Evolutionary conservation across 2,329 filamentous ascomycete species (phyloP).

Genomic region (Pyrenophora seminiperda): DNA sequence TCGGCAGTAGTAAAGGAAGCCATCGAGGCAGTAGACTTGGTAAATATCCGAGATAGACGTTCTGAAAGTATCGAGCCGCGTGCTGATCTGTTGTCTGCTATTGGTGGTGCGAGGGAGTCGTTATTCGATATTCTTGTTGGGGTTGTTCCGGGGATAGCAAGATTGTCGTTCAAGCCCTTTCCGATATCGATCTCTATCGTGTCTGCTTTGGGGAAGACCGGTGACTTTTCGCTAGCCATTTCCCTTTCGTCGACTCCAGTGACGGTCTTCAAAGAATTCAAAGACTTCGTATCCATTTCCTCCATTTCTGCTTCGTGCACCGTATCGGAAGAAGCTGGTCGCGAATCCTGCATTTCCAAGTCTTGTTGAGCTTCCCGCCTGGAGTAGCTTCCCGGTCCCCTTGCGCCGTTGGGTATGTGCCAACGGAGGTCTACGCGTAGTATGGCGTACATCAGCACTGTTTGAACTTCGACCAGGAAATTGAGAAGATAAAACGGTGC

Average conservation of each 20-base stretch:
- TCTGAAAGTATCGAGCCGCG: constrained; percentile 12
- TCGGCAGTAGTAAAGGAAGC: constrained; percentile 7
- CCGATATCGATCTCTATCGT: constrained; percentile 13
- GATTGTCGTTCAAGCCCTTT: neutral
- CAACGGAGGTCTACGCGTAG: constrained; percentile 76
- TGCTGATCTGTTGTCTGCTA: constrained; percentile 4
- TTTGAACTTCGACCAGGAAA: constrained; percentile 73
- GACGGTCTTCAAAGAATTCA: constrained; percentile 2
- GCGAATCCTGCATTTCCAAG: constrained; percentile 27
- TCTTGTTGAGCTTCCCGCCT: constrained; percentile 12
- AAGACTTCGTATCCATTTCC: neutral
- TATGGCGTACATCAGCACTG: constrained; percentile 69
- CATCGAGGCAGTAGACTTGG: constrained; percentile 4
- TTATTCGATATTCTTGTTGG: constrained; percentile 4
- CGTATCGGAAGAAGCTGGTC: constrained; percentile 13
- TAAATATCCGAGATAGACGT: constrained; percentile 10
- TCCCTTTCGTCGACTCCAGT: constrained; percentile 7
- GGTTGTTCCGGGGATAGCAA: neutral
- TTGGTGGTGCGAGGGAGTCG: constrained; percentile 4
- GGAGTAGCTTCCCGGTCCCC: constrained; percentile 48
- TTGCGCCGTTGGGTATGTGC: constrained; percentile 72
- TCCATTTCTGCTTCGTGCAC: neutral
- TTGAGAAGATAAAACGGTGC: constrained; percentile 81
- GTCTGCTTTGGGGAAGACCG: neutral
- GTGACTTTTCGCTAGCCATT: constrained; percentile 2